Base-by-base conservation (phyloP, 148 eudicot species). In the Drosera capensis region DNA sequence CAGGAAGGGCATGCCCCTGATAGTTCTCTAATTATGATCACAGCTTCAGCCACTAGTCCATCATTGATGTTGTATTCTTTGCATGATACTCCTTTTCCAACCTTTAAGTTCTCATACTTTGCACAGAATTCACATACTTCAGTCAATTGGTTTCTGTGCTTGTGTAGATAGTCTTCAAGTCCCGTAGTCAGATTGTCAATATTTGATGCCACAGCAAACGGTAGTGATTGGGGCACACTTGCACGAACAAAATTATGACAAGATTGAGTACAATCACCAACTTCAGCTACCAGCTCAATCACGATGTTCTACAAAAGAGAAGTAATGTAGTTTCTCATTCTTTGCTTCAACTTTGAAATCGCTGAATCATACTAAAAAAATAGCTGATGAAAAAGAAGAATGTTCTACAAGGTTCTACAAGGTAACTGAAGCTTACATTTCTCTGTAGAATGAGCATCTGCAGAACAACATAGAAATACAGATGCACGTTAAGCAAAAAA, bases 371-470 rank as follows among this genome's bases (percentile, higher is more conserved):
- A 31, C 16, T 34, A 20, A 26, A 20, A 37, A 5, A 2, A 34
- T 34, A 3, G 2, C 4, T 28, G 31, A 28, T 28, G n/a, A 11
- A 11, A 3, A 15, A 11, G 9, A 34, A 34, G 38, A 11, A 34
- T 5, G 38, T 9, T 11, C 5, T 9, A 4, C n/a, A 3, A 4
- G 6, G 13, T 13, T 4, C 38, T 34, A 15, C 38, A 34, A 34
- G 11, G 14, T 28, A 47, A 45, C 46, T 24, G 28, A 49, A 63
- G 69, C 96, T 79, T 72, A 86, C 96, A 59, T 65, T 65, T 37
- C 63, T 62, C 72, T 64, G 79, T 57, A 79, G 46, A 48, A 82
- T 59, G 45, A 69, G 56, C 51, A 82, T 65, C 96, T 86, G 96
- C 72, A 71, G 19, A 62, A 35, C 34, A 26, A 66, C 40, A 46